Evolutionary conservation across 2,329 filamentous ascomycete genomes (phyloP), one percentile per base, ranked within the genome.

Genomic region (Ophiocordyceps robertsii): DNA sequence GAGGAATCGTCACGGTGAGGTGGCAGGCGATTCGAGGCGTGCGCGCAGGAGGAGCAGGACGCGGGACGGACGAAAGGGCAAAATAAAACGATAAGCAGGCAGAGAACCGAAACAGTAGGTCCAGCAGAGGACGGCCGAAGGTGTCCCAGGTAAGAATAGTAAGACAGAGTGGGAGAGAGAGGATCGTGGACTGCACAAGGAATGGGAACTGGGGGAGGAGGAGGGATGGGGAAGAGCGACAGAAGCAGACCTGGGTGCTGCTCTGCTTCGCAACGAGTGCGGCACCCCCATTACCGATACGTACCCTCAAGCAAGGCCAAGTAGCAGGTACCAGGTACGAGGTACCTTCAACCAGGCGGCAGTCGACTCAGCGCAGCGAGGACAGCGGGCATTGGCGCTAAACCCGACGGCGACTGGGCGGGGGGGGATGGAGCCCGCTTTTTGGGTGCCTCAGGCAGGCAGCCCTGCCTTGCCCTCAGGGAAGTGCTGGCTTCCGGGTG

Each of bases 171-270:
- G 40, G 40, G 41, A 40, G 48, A 52, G 46, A 49, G 45, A 49
- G 49, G 52, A 57, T 61, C 55, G 54, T 57, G 55, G 56, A 56
- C 47, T 49, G 55, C 49, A 54, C 53, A 54, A 55, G 52, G 55
- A 58, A 53, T 52, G 56, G 51, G 47, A 46, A 49, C 54, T 56
- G 53, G 58, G 54, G 53, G 55, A 53, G 53, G 56, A 59, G 51
- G 44, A 46, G 49, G 47, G 53, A 59, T 53, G 55, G 57, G 58
- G 57, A 62, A 54, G 59, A 60, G 58, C 58, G 58, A 61, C 56
- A 54, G 56, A 46, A 45, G 42, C 45, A 44, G 46, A 53, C 48
- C 49, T 48, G 54, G 56, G 53, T 52, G 54, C 51, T 52, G 36
- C 19, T 19, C 19, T 24, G 38, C 39, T 35, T 39, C 30, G 43